phyloP scores from a whole-genome alignment of 2,329 filamentous ascomycete species.

The Pyricularia pennisetigena region DNA sequence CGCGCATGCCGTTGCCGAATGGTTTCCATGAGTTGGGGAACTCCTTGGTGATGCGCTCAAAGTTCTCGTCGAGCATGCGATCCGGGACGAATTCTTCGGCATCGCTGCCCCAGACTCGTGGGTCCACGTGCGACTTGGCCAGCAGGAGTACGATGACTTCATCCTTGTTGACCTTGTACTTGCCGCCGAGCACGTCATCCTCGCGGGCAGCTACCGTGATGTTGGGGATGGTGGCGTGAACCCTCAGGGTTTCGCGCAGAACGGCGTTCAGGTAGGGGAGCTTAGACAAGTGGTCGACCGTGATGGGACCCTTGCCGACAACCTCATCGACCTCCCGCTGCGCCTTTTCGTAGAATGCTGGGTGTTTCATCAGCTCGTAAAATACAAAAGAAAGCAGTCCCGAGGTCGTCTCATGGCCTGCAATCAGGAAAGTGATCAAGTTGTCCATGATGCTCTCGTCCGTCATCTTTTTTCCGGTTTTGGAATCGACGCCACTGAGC shows the following conservation, averaged over 20 bases:
- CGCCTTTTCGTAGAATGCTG: conserved; percentile 32
- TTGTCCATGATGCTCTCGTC: conserved; percentile 13
- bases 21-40: conserved; percentile 57
- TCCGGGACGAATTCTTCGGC: conserved; percentile 59
- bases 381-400: conserved; percentile 40
- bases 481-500: conserved; percentile 16
- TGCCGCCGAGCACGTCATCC: conserved; percentile 45
- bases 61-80: conserved; percentile 60
- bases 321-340: conserved; percentile 44
- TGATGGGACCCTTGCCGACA: conserved; percentile 31
- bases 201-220: conserved; percentile 27
- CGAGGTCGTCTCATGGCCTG: conserved; percentile 45
- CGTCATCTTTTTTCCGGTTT: conserved; percentile 13
- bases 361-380: conserved; percentile 39
- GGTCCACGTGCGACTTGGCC: conserved; percentile 48
- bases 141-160: conserved; percentile 41
- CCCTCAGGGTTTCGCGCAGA: conserved; percentile 43
- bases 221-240: conserved; percentile 36
- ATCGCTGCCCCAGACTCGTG: conserved; percentile 53
- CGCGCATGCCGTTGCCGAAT: conserved; percentile 49
- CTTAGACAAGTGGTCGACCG: conserved; percentile 34
- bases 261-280: conserved; percentile 43
- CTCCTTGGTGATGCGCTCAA: conserved; percentile 57
- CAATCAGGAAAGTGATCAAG: conserved; percentile 28
- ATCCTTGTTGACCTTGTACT: conserved; percentile 47